Evolutionary conservation across 805 yeast genomes (phyloP).

Genomic region (Barnettozyma vustinii): DNA sequence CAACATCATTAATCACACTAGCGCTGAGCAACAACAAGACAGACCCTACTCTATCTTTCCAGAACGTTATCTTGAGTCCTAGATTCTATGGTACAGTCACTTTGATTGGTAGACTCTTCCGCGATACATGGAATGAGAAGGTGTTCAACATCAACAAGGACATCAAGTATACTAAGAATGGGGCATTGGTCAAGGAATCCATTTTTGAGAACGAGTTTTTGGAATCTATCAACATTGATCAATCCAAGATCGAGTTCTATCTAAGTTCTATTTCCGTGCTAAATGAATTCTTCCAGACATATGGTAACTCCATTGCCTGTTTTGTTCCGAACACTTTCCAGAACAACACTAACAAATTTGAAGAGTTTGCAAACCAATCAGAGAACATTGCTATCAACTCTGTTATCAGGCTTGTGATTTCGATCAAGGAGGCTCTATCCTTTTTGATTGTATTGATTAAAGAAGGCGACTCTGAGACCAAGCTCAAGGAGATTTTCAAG

Average conservation of each 20-base stretch:
- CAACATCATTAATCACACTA: slow-evolving; percentile 7
- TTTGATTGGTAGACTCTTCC: slow-evolving; percentile 69
- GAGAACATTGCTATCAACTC: slow-evolving; percentile 87
- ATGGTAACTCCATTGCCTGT: slow-evolving; percentile 57
- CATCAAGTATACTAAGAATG: slow-evolving; percentile 29
- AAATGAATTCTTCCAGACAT: slow-evolving; percentile 63
- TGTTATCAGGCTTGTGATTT: slow-evolving; percentile 63
- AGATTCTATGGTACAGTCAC: slow-evolving; percentile 85
- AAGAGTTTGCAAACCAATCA: slow-evolving; percentile 76
- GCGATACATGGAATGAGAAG: slow-evolving; percentile 72
- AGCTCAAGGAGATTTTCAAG: slow-evolving; percentile 58
- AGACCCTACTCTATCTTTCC: slow-evolving; percentile 38
- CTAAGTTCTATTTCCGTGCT: slow-evolving; percentile 66
- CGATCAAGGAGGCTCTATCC: slow-evolving; percentile 85
- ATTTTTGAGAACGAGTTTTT: slow-evolving; percentile 37
- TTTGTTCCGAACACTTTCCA: slow-evolving; percentile 52
- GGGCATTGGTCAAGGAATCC: slow-evolving; percentile 25
- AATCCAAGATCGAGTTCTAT: slow-evolving; percentile 56
- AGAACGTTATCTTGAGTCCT: slow-evolving; percentile 84
- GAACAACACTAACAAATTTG: slow-evolving; percentile 30
- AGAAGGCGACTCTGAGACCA: slow-evolving; percentile 41
- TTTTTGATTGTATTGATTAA: slow-evolving; percentile 78
- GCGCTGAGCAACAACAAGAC: slow-evolving; percentile 9
- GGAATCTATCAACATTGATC: slow-evolving; percentile 35
- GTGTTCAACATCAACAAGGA: slow-evolving; percentile 45